Conservation (phyloP, 768 basidiomycete species). For the Pulveroboletus sp. region DNA sequence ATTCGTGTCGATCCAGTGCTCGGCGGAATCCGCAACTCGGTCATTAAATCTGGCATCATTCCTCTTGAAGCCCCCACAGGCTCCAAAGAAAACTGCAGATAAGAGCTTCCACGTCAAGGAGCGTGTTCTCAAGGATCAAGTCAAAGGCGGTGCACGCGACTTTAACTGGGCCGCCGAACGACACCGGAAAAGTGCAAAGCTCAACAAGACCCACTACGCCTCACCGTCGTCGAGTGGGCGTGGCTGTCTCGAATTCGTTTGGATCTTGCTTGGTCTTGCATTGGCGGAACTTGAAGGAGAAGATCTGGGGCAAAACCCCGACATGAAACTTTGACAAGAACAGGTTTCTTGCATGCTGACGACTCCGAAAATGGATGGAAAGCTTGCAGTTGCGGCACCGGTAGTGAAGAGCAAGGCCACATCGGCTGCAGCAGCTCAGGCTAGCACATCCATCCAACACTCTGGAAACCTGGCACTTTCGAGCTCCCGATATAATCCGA, state of each 20-base stretch:
- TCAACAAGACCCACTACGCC: constrained; percentile 62
- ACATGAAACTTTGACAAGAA: no score
- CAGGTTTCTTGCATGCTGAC: no score
- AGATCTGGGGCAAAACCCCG: no score
- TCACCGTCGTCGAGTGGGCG: constrained; percentile 59
- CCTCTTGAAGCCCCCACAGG: constrained; percentile 64
- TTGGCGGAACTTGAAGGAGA: no score
- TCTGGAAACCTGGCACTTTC: no score
- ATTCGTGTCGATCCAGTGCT: constrained; percentile 85
- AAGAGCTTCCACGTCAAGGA: constrained; percentile 77
- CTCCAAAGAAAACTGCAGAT: constrained; percentile 74
- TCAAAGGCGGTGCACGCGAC: constrained; percentile 53
- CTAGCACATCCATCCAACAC: no score
- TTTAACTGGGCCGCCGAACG: constrained; percentile 68
- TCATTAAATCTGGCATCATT: constrained; percentile 78
- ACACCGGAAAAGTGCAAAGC: constrained; percentile 81
- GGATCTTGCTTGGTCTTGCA: no score
- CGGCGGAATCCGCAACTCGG: constrained; percentile 79
- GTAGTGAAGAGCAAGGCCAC: no score
- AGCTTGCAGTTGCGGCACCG: no score
- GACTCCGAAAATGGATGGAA: no score
- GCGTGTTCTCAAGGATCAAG: constrained; percentile 46
- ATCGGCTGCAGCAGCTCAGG: no score
- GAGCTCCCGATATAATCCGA: no score
- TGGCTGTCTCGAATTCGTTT: constrained; percentile 2